These are phyloP conservation scores for Trametes versicolor DNA, from an alignment of 1,284 basidiomycete genomes.

Conservation along the genomic window DNA sequence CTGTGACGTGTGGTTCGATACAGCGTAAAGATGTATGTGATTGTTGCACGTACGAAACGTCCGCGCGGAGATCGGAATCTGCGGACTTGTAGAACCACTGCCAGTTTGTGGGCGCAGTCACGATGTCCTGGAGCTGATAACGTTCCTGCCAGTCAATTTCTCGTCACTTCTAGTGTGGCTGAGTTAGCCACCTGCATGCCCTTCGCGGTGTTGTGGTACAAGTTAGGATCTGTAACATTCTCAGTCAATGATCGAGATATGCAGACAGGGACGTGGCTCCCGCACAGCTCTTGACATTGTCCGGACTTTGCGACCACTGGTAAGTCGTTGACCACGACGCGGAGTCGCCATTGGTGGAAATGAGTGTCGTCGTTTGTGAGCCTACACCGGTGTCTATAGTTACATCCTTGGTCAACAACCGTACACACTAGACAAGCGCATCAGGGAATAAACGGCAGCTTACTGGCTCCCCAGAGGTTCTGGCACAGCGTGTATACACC, in stretches of 20 bases:
- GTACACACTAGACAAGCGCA: not conserved
- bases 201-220: conserved; percentile 54
- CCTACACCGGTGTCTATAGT: conserved; percentile 55
- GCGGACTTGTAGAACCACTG: conserved; percentile 59
- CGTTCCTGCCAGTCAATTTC: not conserved
- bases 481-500: conserved; percentile 63
- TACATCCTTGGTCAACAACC: too few species aligned
- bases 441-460: conserved; percentile 24
- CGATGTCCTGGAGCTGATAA: conserved; percentile 51
- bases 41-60: conserved; percentile 57
- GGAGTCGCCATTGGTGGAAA: conserved; percentile 50
- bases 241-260: not conserved
- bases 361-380: conserved; percentile 58
- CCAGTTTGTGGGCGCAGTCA: conserved; percentile 60
- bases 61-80: conserved; percentile 60
- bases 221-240: conserved; percentile 49
- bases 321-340: conserved; percentile 65
- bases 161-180: not conserved
- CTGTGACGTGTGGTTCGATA: conserved; percentile 39
- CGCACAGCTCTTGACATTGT: conserved; percentile 66
- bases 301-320: conserved; percentile 61
- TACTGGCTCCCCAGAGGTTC: conserved; percentile 63
- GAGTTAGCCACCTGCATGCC: conserved; percentile 52
- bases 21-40: not conserved
- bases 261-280: not conserved